Evolutionary conservation across 2,329 filamentous ascomycete genomes (phyloP), one percentile per base, ranked within the genome.

Genomic region (Ciborinia camelliae): DNA sequence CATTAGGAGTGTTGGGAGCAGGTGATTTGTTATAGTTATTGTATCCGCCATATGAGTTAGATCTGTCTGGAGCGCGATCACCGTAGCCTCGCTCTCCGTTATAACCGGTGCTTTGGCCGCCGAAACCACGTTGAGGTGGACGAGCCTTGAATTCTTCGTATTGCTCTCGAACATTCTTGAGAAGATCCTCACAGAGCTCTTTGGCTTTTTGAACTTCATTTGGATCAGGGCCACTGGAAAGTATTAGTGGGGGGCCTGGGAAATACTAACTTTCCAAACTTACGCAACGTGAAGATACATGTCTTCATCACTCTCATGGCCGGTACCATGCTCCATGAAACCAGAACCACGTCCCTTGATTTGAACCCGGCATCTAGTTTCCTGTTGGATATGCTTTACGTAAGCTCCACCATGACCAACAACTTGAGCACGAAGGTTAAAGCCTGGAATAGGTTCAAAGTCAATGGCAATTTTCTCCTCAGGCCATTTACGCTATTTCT

Each of bases 241-340:
- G 45, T 47, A 39, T 67, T 39, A 69, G 66, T 32, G 59, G 54
- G 1, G 6, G 62, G 18, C 10, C 14, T 57, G 28, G 32, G 47
- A 7, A 51, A 15, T 54, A 35, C 20, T 10, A 10, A 59, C 10
- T 8, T 28, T 47, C 23, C 28, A 67, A 35, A 83, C 90, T 76
- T 83, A 96, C 90, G 95, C 91, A 70, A 98, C 93, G 77, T 98
- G 93, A 53, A 99, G 83, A 75, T 92, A 98, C 92, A 99, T 98
- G 2, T 92, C 86, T 75, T 98, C 94, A 55, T 99, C 94, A 70
- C 92, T 96, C 78, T 99, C 95, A 50, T 82, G 85, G 69, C 91
- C 90, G n/a, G 92, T 96, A 39, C 89, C 86, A 54, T 89, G 87
- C 76, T 99, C 95, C 74, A 96, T 88, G 75, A 96, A 99, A 18